Evolutionary conservation across 352 stramenopile genomes (phyloP).

Genomic region (Phytophthora palmivora): DNA sequence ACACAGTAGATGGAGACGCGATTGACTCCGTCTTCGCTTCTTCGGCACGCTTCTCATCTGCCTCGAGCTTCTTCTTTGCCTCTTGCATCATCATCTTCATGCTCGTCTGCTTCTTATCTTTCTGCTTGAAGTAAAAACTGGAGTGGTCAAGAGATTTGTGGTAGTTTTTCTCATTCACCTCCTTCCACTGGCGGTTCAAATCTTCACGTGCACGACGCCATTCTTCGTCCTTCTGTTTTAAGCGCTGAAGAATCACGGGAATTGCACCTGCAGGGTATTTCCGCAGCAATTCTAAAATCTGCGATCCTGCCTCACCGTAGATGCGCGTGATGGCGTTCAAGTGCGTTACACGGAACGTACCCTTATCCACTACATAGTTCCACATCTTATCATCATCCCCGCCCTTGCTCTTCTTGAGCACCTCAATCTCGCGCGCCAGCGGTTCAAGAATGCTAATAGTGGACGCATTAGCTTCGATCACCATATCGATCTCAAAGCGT

Average conservation of each 20-base stretch:
- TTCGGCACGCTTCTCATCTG: conserved; percentile 54
- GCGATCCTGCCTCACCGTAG: conserved; percentile 95
- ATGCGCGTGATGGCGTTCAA: conserved; percentile 98
- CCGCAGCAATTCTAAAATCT: conserved; percentile 94
- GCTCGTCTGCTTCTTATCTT: conserved; percentile 97
- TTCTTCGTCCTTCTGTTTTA: conserved; percentile 99
- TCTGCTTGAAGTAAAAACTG: conserved; percentile 98
- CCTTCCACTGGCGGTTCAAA: conserved; percentile 98
- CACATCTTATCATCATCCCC: conserved; percentile 81
- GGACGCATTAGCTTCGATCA: conserved; percentile 97
- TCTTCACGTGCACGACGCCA: conserved; percentile 94
- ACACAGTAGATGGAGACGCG: conserved; percentile 35
- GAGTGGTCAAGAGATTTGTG: conserved; percentile 99
- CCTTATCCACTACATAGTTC: conserved; percentile 95
- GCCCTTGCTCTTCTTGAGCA: conserved; percentile 73
- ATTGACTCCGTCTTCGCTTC: conserved; percentile 35
- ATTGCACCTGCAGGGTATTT: conserved; percentile 97
- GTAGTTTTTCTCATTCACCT: conserved; percentile 98
- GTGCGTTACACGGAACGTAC: conserved; percentile 95
- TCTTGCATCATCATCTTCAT: conserved; percentile 94
- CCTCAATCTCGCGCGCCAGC: conserved; percentile 95
- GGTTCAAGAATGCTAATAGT: conserved; percentile 96
- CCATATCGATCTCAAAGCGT: conserved; percentile 93
- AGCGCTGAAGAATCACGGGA: conserved; percentile 97
- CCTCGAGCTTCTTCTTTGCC: conserved; percentile 85